Percentiles rank a stretch among this genome's conserved stretches.
Evolutionary conservation across 225 moss, liverwort and hornwort genomes (phyloP).

Genomic region (Asterella californica): DNA sequence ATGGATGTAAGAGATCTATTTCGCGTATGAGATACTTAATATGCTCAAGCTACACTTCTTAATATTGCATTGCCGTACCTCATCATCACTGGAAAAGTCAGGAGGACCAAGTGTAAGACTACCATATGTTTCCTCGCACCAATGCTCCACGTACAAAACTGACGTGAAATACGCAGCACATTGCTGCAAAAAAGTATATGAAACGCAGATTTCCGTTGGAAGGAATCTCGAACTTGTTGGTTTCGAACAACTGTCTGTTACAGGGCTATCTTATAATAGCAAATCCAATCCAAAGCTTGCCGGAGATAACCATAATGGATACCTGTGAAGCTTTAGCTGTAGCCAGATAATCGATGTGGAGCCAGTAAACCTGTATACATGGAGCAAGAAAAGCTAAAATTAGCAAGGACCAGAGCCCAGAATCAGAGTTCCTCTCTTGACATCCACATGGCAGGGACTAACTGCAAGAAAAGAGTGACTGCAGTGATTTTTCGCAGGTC

Average conservation of each 20-base stretch:
- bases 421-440: no score
- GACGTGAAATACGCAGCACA: slow-evolving; percentile 93
- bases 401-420: background rate
- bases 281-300: background rate
- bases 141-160: slow-evolving; percentile 84
- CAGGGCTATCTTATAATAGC: background rate
- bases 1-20: background rate
- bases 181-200: slow-evolving; percentile 42
- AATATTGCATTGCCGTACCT: slow-evolving; percentile 37
- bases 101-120: slow-evolving; percentile 90
- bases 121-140: slow-evolving; percentile 86
- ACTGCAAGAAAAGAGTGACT: background rate
- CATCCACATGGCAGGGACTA: no score
- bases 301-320: background rate
- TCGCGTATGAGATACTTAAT: background rate
- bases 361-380: slow-evolving; percentile 84
- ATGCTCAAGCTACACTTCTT: background rate
- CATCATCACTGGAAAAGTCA: slow-evolving; percentile 81
- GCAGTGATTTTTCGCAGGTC: background rate
- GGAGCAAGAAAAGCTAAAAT: background rate
- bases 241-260: background rate
- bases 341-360: slow-evolving; percentile 83
- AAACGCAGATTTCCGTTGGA: background rate
- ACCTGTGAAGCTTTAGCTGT: slow-evolving; percentile 93
- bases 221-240: background rate